A percentile compares a stretch with the other conserved stretches of the same genome.
phyloP scores from a whole-genome alignment of 2,329 filamentous ascomycete species.

The Colletotrichum sp. region DNA sequence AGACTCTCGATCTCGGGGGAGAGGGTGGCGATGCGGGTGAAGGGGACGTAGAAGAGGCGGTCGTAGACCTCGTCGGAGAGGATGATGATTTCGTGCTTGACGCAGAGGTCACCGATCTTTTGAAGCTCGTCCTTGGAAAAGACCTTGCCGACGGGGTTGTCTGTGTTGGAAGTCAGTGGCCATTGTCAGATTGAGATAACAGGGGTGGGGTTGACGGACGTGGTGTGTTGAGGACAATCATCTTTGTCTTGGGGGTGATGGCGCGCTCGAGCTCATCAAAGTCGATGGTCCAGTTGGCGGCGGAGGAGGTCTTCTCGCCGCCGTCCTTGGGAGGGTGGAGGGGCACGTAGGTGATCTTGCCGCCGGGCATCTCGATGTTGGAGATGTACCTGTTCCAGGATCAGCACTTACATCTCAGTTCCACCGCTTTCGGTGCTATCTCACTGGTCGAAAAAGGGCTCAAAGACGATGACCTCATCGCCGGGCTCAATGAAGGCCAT shows the following conservation, averaged over 20 bases:
- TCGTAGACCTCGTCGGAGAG: constrained; percentile 95
- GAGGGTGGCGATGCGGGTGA: constrained; percentile 89
- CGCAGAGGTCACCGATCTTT: constrained; percentile 84
- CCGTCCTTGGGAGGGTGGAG: constrained; percentile 87
- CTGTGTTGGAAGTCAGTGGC: constrained; percentile 37
- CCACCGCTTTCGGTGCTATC: constrained; percentile 20
- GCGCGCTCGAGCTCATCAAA: constrained; percentile 81
- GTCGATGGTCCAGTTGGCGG: constrained; percentile 87
- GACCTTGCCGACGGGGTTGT: constrained; percentile 97
- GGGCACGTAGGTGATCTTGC: constrained; percentile 94
- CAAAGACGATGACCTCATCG: constrained; percentile 97
- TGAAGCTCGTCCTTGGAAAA: constrained; percentile 85
- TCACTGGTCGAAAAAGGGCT: constrained; percentile 97
- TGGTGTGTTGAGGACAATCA: constrained; percentile 90
- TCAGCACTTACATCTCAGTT: neutral
- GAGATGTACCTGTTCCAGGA: constrained; percentile 72
- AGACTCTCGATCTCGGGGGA: constrained; percentile 88
- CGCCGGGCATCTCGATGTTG: constrained; percentile 98
- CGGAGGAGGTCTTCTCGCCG: constrained; percentile 78
- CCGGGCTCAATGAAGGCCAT: constrained; percentile 96
- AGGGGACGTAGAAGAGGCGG: constrained; percentile 91
- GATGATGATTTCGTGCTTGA: constrained; percentile 93
- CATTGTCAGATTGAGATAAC: neutral
- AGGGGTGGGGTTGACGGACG: constrained; percentile 42
- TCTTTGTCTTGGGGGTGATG: constrained; percentile 87